phyloP scores from a whole-genome alignment of 1,284 basidiomycete species.

The Amylostereum chailletii region DNA sequence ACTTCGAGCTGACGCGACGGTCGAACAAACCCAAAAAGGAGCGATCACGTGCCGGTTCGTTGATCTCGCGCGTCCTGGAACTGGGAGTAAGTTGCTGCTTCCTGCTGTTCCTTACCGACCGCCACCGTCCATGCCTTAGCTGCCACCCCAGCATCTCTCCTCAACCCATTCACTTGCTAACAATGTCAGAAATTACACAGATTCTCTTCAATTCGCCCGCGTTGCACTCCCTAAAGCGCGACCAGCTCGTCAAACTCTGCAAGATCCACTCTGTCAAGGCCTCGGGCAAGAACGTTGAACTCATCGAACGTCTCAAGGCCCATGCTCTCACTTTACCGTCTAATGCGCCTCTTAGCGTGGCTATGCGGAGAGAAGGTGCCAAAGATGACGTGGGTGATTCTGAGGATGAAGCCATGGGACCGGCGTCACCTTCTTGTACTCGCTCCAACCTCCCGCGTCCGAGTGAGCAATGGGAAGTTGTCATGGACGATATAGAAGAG shows the following conservation, averaged over 20 bases:
- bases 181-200: slow-evolving; percentile 60
- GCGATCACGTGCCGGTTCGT: no score
- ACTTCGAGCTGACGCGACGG: no score
- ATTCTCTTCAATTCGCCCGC: slow-evolving; percentile 77
- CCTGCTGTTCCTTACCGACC: no score
- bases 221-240: slow-evolving; percentile 67
- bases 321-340: slow-evolving; percentile 53
- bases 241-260: slow-evolving; percentile 74
- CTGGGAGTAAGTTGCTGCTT: no score
- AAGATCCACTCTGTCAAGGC: slow-evolving; percentile 72
- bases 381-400: slow-evolving; percentile 12
- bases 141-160: no score
- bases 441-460: slow-evolving; percentile 33
- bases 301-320: slow-evolving; percentile 55
- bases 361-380: slow-evolving; percentile 36
- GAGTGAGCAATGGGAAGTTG: slow-evolving; percentile 69
- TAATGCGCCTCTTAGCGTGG: slow-evolving; percentile 41
- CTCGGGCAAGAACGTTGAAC: slow-evolving; percentile 64
- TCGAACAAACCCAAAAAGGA: no score
- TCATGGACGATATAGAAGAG: slow-evolving; percentile 68
- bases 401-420: slow-evolving; percentile 9
- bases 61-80: no score
- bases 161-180: not conserved
- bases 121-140: no score
- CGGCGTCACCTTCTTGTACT: slow-evolving; percentile 1